Evolutionary conservation across 345 rosid species (phyloP).

Genomic region (Heritiera fomes): DNA sequence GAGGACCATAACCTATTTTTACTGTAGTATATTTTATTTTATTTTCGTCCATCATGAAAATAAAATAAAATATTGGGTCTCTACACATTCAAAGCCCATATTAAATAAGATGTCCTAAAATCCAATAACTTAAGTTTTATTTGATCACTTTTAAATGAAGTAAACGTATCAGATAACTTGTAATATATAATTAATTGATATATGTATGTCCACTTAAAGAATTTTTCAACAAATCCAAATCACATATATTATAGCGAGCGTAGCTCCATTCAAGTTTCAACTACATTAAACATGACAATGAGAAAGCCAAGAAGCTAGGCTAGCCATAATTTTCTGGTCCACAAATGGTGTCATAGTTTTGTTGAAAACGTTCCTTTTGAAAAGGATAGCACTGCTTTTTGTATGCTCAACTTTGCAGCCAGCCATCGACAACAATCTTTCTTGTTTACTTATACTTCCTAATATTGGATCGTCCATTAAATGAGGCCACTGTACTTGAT

Average conservation of each 20-base stretch:
- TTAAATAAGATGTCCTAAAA: too few species aligned
- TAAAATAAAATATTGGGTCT: too few species aligned
- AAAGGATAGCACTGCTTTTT: neutral
- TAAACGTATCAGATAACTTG: too few species aligned
- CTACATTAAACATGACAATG: neutral
- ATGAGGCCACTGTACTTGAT: neutral
- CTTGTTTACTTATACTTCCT: neutral
- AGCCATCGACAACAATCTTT: neutral
- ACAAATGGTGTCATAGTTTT: neutral
- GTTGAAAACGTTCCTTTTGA: neutral
- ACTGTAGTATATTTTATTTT: too few species aligned
- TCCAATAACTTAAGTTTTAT: too few species aligned
- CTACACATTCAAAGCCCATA: too few species aligned
- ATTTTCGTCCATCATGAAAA: too few species aligned
- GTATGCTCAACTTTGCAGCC: neutral
- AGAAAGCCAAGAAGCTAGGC: neutral
- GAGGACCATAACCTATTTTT: too few species aligned
- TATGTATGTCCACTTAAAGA: too few species aligned
- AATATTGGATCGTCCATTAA: neutral
- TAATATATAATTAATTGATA: neutral
- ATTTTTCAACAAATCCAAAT: neutral
- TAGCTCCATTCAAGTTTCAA: neutral
- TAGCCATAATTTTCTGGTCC: neutral
- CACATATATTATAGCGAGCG: neutral
- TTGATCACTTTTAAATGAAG: too few species aligned